Evolutionary conservation across 1,284 basidiomycete genomes (phyloP).

Genomic region (Ustilago curta): DNA sequence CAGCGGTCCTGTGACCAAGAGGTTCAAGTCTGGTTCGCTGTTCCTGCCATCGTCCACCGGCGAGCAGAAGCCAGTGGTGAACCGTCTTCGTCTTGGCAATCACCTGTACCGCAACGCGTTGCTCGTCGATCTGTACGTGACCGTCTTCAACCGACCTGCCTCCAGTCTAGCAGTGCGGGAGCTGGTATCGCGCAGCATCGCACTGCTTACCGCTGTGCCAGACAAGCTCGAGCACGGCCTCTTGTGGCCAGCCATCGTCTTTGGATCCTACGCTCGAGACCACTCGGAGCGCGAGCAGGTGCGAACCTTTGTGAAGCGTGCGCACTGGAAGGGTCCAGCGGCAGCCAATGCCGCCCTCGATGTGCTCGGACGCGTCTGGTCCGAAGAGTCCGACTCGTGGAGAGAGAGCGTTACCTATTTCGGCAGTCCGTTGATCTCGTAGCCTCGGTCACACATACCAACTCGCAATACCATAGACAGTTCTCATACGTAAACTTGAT

Average conservation of each 20-base stretch:
- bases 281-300: constrained; percentile 22
- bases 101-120: constrained; percentile 47
- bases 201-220: constrained; percentile 25
- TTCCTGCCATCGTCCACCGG: constrained; percentile 11
- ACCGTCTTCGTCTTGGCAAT: constrained; percentile 42
- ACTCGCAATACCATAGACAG: constrained; percentile 6
- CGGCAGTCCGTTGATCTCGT: constrained; percentile 41
- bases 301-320: constrained; percentile 16
- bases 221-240: constrained; percentile 36
- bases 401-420: constrained; percentile 45
- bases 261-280: constrained; percentile 29
- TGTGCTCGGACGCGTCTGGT: constrained; percentile 44
- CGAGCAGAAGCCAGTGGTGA: constrained; percentile 30
- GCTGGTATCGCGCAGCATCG: constrained; percentile 33
- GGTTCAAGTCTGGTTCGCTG: constrained; percentile 32
- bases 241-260: constrained; percentile 40
- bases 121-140: constrained; percentile 42
- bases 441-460: not conserved
- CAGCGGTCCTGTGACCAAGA: constrained; percentile 8
- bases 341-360: constrained; percentile 21
- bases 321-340: constrained; percentile 32
- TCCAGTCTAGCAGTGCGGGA: constrained; percentile 30
- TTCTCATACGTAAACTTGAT: not conserved
- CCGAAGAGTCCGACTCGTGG: constrained; percentile 23
- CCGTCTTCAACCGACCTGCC: constrained; percentile 37